phyloP scores from a whole-genome alignment of 1,139 yeast genomes.

The Suhomyces guaymorum region DNA sequence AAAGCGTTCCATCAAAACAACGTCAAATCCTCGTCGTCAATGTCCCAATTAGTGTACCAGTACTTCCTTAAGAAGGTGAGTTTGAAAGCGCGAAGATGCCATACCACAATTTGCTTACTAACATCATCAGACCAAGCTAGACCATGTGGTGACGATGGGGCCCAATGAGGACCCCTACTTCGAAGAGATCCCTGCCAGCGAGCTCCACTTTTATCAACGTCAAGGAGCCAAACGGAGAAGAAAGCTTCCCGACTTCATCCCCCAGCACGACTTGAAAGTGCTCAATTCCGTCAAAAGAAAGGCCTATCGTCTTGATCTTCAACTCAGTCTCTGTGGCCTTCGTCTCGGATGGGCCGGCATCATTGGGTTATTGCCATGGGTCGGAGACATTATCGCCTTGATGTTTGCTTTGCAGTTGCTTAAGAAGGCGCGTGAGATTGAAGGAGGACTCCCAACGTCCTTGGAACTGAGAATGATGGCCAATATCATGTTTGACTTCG shows the following conservation, averaged over 20 bases:
- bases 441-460: slow-evolving; percentile 62
- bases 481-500: slow-evolving; percentile 65
- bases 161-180: slow-evolving; percentile 46
- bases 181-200: slow-evolving; percentile 50
- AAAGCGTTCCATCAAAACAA: not conserved
- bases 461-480: slow-evolving; percentile 55
- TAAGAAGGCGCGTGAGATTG: slow-evolving; percentile 52
- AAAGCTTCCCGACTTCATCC: slow-evolving; percentile 55
- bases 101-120: not conserved
- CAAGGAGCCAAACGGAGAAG: slow-evolving; percentile 50
- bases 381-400: slow-evolving; percentile 57
- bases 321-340: slow-evolving; percentile 61
- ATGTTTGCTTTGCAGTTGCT: slow-evolving; percentile 53
- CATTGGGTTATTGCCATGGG: slow-evolving; percentile 66
- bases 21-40: slow-evolving; percentile 8
- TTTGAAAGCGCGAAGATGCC: slow-evolving; percentile 10
- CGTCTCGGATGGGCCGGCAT: slow-evolving; percentile 74
- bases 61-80: slow-evolving; percentile 44
- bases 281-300: slow-evolving; percentile 55
- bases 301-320: slow-evolving; percentile 67
- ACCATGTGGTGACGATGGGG: slow-evolving; percentile 36
- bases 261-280: slow-evolving; percentile 52
- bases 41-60: slow-evolving; percentile 31
- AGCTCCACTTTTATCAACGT: slow-evolving; percentile 47
- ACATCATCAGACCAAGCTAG: slow-evolving; percentile 37